These are phyloP conservation scores for Fraxinus albicans DNA, from an alignment of 305 asterid species.

Conservation along the genomic window DNA sequence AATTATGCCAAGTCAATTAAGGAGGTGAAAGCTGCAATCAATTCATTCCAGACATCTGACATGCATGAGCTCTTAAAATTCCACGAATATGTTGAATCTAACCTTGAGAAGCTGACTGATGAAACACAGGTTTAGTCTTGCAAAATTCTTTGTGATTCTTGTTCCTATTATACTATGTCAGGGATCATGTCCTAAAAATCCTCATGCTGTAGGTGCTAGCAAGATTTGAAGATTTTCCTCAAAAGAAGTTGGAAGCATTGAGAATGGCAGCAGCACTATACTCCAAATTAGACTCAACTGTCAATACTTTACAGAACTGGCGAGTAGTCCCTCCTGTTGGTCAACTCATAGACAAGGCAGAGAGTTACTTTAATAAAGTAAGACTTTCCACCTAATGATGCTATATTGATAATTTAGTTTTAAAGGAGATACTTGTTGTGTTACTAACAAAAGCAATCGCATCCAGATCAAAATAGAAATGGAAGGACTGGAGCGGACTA, in stretches of 20 bases:
- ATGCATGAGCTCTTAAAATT: slow-evolving; percentile 66
- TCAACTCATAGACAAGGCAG: slow-evolving; percentile 72
- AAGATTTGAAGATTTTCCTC: slow-evolving; percentile 81
- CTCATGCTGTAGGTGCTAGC: slow-evolving; percentile 61
- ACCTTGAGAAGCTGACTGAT: slow-evolving; percentile 72
- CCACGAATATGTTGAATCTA: slow-evolving; percentile 68
- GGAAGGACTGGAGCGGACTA: slow-evolving; percentile 71
- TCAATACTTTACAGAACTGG: slow-evolving; percentile 58
- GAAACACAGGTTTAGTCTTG: slow-evolving; percentile 57
- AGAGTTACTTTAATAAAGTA: slow-evolving; percentile 77
- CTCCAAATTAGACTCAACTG: slow-evolving; percentile 56
- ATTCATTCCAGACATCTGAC: slow-evolving; percentile 62
- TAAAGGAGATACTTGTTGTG: neutral
- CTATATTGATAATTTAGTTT: neutral
- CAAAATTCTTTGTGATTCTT: neutral
- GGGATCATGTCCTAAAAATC: slow-evolving; percentile 13
- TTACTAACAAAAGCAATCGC: slow-evolving; percentile 21
- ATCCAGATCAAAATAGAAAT: slow-evolving; percentile 79
- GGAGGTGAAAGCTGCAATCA: slow-evolving; percentile 52
- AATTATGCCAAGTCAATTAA: slow-evolving; percentile 42
- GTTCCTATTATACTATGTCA: neutral
- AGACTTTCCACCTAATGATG: neutral
- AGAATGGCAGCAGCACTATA: slow-evolving; percentile 80
- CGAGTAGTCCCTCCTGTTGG: slow-evolving; percentile 46
- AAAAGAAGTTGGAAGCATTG: slow-evolving; percentile 78